Conservation (phyloP, 176 grass and related monocot genomes). For the Carex cristatella region DNA sequence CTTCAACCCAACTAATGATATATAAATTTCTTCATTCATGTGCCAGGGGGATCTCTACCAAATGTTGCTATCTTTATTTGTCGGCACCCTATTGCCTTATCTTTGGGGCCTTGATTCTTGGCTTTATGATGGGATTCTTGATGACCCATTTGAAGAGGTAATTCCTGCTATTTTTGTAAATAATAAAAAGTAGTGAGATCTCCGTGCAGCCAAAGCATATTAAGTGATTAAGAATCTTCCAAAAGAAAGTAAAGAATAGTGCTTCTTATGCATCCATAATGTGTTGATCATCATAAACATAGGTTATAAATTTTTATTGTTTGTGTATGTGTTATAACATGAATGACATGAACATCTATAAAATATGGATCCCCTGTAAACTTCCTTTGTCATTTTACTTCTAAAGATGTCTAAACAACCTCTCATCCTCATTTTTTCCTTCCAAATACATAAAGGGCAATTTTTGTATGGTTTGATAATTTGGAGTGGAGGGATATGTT, state of each 20-base stretch:
- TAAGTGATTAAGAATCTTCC: neutral
- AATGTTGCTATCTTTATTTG: conserved; percentile 77
- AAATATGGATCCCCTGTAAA: neutral
- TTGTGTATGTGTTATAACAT: neutral
- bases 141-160: conserved; percentile 96
- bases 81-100: conserved; percentile 81
- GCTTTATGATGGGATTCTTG: conserved; percentile 96
- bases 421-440: neutral
- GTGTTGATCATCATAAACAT: neutral
- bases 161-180: neutral
- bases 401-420: neutral
- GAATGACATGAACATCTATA: neutral
- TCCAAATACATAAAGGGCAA: neutral
- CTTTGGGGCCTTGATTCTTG: conserved; percentile 86
- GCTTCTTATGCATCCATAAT: neutral
- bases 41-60: conserved; percentile 65
- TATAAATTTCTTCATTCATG: conserved; percentile 23
- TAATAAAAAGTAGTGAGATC: neutral
- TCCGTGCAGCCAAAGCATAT: neutral
- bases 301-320: neutral
- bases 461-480: neutral
- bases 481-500: neutral
- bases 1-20: neutral
- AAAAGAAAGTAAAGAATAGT: neutral
- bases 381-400: neutral